Base-by-base conservation (phyloP, 2,329 filamentous ascomycete species). In the Ploettnerulaceae sp. region DNA sequence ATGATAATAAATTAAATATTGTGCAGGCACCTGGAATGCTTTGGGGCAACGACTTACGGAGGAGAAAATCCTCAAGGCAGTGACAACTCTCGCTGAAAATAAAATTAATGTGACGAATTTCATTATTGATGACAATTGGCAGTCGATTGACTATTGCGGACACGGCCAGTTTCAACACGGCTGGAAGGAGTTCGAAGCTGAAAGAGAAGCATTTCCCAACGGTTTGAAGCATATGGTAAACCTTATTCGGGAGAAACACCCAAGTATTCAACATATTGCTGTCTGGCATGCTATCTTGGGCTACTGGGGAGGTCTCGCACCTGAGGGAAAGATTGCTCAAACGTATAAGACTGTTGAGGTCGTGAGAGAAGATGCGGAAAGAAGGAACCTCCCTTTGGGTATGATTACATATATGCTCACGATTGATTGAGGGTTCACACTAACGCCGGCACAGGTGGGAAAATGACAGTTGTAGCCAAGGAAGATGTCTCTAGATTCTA, bases 41-140 rank as follows among this genome's bases (percentile, higher is more conserved):
- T 72, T 98, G 0, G 93, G 93, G 0, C 88, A 94, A 58, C 71
- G 82, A 34, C 72, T 98, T 25, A 93, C 83, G 0, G 86, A 91
- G 50, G 73, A 87, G 15, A 94, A 89, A 58, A 78, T 98, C 11
- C 71, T 89, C 9, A 66, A 80, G 31, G 89, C 90, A 1, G 71
- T 97, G 1, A 79, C 89, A 48, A 74, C 76, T 1, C 70, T 98
- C 8, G 76, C 82, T 4, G 71, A 80, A 22, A 76, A 86, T 46
- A 77, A 82, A 1, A 87, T 98, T 60, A 81, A 84, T 32, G 75
- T 97, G 35, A 83, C 81, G 0, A 95, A 82, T 59, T 73, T 98
- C 2, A 95, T 97, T 51, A 95, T 98, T 52, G 93, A 98, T 58
- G 93, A 98, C 62, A 95, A 94, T 58, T 98, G 93, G 93, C 90